phyloP scores from a whole-genome alignment of 108 stramenopile genomes.

The Thalassiosira profunda region DNA sequence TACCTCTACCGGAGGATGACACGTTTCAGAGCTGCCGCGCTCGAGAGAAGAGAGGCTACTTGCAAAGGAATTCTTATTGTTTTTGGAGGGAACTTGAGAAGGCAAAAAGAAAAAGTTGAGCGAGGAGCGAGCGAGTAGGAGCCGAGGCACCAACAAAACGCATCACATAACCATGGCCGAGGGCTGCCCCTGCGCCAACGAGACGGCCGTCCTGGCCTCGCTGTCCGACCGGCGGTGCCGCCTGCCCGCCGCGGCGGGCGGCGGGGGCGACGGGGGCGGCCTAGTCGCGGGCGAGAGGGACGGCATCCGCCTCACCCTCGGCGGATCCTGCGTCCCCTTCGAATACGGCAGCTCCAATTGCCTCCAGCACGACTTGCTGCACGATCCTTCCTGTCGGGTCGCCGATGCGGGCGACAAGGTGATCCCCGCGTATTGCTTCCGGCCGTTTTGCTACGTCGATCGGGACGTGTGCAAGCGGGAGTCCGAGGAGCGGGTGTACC shows the following conservation, averaged over 20 bases:
- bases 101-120: no score
- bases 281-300: not conserved
- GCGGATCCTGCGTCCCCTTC: slow-evolving; percentile 20
- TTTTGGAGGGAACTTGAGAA: no score
- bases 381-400: slow-evolving; percentile 1
- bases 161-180: no score
- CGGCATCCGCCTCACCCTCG: slow-evolving; percentile 8
- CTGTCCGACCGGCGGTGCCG: slow-evolving; percentile 6
- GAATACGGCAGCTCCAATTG: slow-evolving; percentile 13
- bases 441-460: slow-evolving; percentile 24
- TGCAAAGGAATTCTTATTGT: no score
- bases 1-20: no score
- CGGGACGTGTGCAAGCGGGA: not conserved
- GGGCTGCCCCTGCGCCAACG: slow-evolving; percentile 25
- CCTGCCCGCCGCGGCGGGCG: no score
- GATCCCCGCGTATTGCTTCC: slow-evolving; percentile 7
- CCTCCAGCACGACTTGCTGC: slow-evolving; percentile 29
- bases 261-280: no score
- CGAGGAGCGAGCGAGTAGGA: no score
- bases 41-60: no score
- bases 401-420: not conserved
- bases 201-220: slow-evolving; percentile 7
- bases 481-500: slow-evolving; percentile 11
- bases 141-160: no score
- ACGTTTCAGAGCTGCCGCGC: no score